A percentile compares a stretch with the other conserved stretches of the same genome.
Conservation (phyloP, 331 rosid genomes). For the Rhamnella rubrinervis region DNA sequence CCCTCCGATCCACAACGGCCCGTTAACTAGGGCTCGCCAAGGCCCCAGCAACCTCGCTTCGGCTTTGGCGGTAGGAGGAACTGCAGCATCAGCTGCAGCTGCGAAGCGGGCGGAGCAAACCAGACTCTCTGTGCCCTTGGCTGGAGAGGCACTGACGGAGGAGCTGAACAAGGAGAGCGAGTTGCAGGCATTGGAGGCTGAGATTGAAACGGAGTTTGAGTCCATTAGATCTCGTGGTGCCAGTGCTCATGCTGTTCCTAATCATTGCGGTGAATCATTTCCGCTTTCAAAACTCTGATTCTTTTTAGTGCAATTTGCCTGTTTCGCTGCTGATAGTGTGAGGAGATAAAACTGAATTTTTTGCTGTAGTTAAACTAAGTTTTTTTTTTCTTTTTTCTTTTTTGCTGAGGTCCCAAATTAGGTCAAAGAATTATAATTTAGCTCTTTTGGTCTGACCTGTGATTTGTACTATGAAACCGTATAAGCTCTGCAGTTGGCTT, state of each 20-base stretch:
- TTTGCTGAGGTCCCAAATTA: not conserved
- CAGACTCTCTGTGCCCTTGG: conserved; percentile 15
- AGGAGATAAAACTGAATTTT: not conserved
- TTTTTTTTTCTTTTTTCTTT: not conserved
- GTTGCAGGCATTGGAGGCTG: conserved; percentile 64
- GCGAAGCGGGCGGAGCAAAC: conserved; percentile 41
- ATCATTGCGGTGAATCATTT: conserved; percentile 73
- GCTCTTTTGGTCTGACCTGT: not conserved
- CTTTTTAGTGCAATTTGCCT: conserved; percentile 12
- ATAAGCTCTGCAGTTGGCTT: not conserved
- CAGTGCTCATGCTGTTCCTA: conserved; percentile 74
- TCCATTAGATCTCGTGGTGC: conserved; percentile 74
- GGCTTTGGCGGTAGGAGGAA: conserved; percentile 17
- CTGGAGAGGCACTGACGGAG: conserved; percentile 45
- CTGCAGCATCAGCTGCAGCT: conserved; percentile 11
- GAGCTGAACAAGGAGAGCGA: conserved; percentile 50
- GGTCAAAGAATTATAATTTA: not conserved
- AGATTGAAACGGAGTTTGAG: conserved; percentile 68
- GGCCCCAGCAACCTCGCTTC: conserved; percentile 48
- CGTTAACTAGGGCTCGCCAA: conserved; percentile 90
- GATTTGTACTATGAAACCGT: not conserved
- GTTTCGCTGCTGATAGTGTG: not conserved
- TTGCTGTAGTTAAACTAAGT: not conserved
- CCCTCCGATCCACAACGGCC: conserved; percentile 73
- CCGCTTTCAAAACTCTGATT: conserved; percentile 24